Evolutionary conservation across 306 rosid genomes (phyloP).

Genomic region (Dryas drummondii): DNA sequence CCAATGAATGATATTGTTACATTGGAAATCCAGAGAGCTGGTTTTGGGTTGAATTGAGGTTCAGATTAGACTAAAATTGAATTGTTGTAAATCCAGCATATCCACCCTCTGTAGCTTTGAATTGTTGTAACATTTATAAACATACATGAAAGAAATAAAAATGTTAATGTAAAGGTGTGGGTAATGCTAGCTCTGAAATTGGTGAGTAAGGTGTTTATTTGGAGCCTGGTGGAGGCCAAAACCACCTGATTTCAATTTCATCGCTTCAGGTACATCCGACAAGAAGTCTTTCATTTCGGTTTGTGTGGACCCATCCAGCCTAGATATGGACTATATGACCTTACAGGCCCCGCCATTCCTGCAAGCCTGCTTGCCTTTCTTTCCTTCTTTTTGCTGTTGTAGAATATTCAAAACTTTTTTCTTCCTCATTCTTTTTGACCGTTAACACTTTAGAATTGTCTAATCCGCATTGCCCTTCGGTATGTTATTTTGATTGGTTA

Average conservation of each 20-base stretch:
- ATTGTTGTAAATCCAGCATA: not conserved
- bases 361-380: not conserved
- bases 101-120: not conserved
- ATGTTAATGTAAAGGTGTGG: not conserved
- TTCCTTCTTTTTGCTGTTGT: not conserved
- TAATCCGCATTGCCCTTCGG: no score
- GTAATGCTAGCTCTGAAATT: not conserved
- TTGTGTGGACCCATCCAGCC: not conserved
- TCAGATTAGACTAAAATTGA: not conserved
- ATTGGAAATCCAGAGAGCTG: not conserved
- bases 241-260: not conserved
- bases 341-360: not conserved
- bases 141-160: not conserved
- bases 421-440: not conserved
- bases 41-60: not conserved
- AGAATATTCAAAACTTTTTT: not conserved
- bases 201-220: not conserved
- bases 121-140: not conserved
- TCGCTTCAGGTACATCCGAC: not conserved
- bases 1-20: not conserved
- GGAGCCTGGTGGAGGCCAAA: not conserved
- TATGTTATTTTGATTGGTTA: no score
- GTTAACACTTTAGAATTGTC: no score
- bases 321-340: not conserved
- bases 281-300: not conserved